These are phyloP conservation scores for Haematococcus sp. DNA, from an alignment of 139 green algal species.

Conservation along the genomic window DNA sequence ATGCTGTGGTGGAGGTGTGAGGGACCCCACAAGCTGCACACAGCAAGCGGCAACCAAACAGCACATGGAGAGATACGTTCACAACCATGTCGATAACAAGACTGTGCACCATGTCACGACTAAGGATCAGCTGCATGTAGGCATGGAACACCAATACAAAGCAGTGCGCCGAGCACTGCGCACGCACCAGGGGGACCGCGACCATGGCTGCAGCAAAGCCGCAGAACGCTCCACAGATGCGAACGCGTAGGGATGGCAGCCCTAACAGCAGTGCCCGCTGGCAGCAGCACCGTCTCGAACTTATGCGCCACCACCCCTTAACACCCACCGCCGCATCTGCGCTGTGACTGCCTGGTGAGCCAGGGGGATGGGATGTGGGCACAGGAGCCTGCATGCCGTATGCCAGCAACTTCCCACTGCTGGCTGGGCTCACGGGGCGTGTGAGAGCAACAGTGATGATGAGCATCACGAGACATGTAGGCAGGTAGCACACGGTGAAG, in stretches of 20 bases:
- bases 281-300: not conserved
- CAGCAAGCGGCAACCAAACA: too few species aligned
- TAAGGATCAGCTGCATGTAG: too few species aligned
- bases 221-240: constrained; percentile 51
- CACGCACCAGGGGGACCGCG: constrained; percentile 47
- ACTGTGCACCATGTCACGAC: too few species aligned
- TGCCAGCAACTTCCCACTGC: not conserved
- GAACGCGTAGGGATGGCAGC: not conserved
- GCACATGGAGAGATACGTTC: too few species aligned
- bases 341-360: not conserved
- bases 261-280: not conserved
- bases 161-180: too few species aligned
- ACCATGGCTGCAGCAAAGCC: constrained; percentile 54
- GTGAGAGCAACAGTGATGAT: not conserved
- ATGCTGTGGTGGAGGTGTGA: too few species aligned
- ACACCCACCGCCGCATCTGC: not conserved
- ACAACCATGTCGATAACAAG: too few species aligned
- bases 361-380: not conserved
- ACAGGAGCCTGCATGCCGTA: not conserved
- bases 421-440: not conserved
- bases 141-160: too few species aligned
- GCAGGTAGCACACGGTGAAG: constrained; percentile 70
- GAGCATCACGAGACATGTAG: constrained; percentile 53
- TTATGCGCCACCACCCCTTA: not conserved
- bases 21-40: too few species aligned